phyloP scores from a whole-genome alignment of 352 stramenopile species.

The Pythium brassicae region DNA sequence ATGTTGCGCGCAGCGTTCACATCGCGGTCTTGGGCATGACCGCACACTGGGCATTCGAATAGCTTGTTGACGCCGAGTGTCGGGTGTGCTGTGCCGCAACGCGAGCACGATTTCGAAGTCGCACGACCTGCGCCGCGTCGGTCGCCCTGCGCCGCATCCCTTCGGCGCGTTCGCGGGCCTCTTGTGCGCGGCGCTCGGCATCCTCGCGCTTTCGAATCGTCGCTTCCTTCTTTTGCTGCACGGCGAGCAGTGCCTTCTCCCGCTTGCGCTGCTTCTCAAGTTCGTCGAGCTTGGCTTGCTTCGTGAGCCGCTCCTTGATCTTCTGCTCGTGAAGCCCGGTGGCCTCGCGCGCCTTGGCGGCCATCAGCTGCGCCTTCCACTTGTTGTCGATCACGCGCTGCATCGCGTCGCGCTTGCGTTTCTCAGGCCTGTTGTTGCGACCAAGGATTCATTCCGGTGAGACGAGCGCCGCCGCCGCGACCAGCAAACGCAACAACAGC shows the following conservation, averaged over 20 bases:
- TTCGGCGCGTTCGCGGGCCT: slow-evolving; percentile 53
- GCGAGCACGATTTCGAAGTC: too few relatives aligned
- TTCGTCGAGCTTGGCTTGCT: slow-evolving; percentile 42
- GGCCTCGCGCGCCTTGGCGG: slow-evolving; percentile 52
- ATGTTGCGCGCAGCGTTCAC: too few relatives aligned
- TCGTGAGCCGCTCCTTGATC: slow-evolving; percentile 46
- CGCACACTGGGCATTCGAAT: too few relatives aligned
- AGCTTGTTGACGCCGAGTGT: too few relatives aligned
- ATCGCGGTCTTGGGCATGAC: too few relatives aligned
- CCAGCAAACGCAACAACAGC: too few relatives aligned
- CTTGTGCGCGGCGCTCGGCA: slow-evolving; percentile 56
- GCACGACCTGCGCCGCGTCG: slow-evolving; percentile 61
- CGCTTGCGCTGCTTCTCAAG: slow-evolving; percentile 36
- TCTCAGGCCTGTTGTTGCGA: too few relatives aligned
- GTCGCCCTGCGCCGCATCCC: slow-evolving; percentile 59
- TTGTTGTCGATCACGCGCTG: slow-evolving; percentile 78
- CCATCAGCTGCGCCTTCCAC: slow-evolving; percentile 48
- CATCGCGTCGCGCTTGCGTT: slow-evolving; percentile 63
- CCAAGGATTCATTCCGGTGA: too few relatives aligned
- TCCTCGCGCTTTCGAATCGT: slow-evolving; percentile 59
- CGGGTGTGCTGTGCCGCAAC: too few relatives aligned
- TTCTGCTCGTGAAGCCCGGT: slow-evolving; percentile 58
- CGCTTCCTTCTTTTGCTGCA: slow-evolving; percentile 61
- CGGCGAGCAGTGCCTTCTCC: slow-evolving; percentile 31
- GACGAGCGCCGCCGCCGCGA: too few relatives aligned